These are phyloP conservation scores for Amanita subjunquillea DNA, from an alignment of 768 basidiomycete genomes.

Conservation along the genomic window DNA sequence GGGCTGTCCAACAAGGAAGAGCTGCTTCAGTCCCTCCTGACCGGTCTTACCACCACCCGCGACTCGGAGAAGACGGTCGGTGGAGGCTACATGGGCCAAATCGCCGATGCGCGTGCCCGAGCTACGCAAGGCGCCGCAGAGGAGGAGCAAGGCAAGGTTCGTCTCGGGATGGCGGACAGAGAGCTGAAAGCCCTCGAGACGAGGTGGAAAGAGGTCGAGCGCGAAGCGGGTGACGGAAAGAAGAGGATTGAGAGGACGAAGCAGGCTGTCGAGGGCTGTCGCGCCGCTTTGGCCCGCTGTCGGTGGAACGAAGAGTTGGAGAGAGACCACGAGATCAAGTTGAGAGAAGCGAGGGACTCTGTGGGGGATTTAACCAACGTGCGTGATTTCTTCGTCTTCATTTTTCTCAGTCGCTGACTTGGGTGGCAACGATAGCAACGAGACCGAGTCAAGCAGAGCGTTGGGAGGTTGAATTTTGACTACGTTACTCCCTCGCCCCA, in stretches of 20 bases:
- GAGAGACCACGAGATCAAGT: constrained; percentile 37
- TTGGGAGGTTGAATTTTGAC: constrained; percentile 73
- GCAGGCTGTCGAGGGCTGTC: constrained; percentile 46
- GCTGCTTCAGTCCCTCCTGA: constrained; percentile 89
- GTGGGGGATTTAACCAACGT: constrained; percentile 60
- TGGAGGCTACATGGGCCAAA: constrained; percentile 94
- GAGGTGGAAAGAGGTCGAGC: constrained; percentile 74
- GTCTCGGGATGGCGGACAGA: constrained; percentile 66
- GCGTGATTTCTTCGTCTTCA: not conserved
- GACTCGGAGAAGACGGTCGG: constrained; percentile 33
- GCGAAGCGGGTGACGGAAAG: constrained; percentile 70
- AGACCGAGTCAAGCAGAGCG: constrained; percentile 53
- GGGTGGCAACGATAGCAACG: constrained; percentile 28
- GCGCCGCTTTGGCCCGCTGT: constrained; percentile 40
- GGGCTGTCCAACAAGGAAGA: constrained; percentile 73
- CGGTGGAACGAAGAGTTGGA: constrained; percentile 79
- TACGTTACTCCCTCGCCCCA: constrained; percentile 66
- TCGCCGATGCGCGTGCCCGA: constrained; percentile 73
- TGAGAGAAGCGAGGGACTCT: constrained; percentile 40
- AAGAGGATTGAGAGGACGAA: constrained; percentile 55
- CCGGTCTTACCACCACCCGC: constrained; percentile 72
- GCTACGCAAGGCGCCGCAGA: constrained; percentile 73
- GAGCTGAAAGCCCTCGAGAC: constrained; percentile 72
- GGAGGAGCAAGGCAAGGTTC: constrained; percentile 71
- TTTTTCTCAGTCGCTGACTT: not conserved